Conservation (phyloP, 495 filamentous ascomycete genomes). For the Aspergillus homomorphus region DNA sequence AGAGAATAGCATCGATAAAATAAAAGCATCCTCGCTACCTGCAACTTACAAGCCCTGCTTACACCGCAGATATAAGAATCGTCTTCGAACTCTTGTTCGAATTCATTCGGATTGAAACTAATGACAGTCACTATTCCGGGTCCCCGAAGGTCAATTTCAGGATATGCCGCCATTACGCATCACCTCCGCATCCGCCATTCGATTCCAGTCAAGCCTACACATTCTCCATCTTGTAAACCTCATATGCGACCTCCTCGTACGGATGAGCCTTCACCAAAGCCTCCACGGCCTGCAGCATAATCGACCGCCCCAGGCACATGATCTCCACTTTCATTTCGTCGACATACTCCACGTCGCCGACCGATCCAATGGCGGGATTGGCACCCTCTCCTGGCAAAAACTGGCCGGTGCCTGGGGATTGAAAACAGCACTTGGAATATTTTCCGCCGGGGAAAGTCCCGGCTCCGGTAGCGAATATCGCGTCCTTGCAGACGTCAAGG, state of each 20-base stretch:
- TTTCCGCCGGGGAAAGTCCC: slow-evolving; percentile 44
- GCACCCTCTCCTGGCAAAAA: slow-evolving; percentile 41
- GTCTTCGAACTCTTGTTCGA: too few species aligned
- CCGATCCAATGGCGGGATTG: slow-evolving; percentile 37
- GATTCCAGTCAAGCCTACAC: slow-evolving; percentile 39
- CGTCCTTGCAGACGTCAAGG: slow-evolving; percentile 43
- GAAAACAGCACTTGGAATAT: slow-evolving; percentile 42
- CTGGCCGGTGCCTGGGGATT: slow-evolving; percentile 38
- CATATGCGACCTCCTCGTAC: slow-evolving; percentile 74
- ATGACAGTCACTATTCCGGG: background rate
- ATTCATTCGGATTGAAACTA: background rate
- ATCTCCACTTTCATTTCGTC: slow-evolving; percentile 54
- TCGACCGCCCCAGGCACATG: slow-evolving; percentile 48
- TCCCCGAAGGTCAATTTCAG: too few species aligned
- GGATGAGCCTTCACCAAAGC: slow-evolving; percentile 62
- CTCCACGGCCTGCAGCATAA: slow-evolving; percentile 44
- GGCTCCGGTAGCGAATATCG: slow-evolving; percentile 44
- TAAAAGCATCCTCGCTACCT: background rate
- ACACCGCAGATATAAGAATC: too few species aligned
- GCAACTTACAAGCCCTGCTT: too few species aligned
- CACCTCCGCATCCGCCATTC: background rate
- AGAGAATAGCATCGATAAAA: background rate
- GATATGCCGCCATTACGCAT: background rate
- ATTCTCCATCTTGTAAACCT: slow-evolving; percentile 71
- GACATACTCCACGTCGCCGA: slow-evolving; percentile 42